Evolutionary conservation across 208 protist genomes (phyloP).

Genomic region (Novymonas esmeraldas): DNA sequence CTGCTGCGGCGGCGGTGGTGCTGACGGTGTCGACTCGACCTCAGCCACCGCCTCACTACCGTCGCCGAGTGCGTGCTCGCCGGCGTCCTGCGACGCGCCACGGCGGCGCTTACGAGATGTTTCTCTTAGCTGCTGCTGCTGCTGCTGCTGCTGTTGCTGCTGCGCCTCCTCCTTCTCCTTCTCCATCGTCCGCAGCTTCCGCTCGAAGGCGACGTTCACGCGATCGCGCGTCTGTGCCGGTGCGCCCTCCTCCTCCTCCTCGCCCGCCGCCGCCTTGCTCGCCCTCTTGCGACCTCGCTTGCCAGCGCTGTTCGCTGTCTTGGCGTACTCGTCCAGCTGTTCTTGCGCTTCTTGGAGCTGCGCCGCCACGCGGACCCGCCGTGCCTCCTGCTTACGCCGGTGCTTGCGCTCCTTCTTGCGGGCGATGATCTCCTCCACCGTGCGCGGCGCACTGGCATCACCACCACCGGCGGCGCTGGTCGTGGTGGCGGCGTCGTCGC

Average conservation of each 20-base stretch:
- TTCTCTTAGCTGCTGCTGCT: background rate
- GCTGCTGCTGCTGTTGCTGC: constrained; percentile 11
- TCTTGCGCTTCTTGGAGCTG: constrained; percentile 44
- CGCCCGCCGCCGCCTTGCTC: constrained; percentile 11
- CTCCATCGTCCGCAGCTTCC: constrained; percentile 37
- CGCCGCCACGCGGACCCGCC: constrained; percentile 47
- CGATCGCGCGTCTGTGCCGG: constrained; percentile 17
- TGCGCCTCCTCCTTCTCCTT: constrained; percentile 21
- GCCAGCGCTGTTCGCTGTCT: constrained; percentile 27
- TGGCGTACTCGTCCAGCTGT: constrained; percentile 45
- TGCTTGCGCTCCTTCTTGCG: constrained; percentile 87
- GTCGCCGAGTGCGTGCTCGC: background rate
- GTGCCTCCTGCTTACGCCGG: constrained; percentile 58
- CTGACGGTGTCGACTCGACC: too few species aligned
- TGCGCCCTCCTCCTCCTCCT: constrained; percentile 11
- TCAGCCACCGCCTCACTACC: too few species aligned
- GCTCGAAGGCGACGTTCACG: constrained; percentile 46
- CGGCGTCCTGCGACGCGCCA: background rate
- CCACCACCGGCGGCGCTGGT: too few species aligned
- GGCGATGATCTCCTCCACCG: constrained; percentile 66
- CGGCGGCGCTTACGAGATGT: constrained; percentile 21
- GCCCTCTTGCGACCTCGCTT: constrained; percentile 39
- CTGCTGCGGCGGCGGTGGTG: background rate
- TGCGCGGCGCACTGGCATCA: constrained; percentile 25
- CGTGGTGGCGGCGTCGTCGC: background rate